phyloP scores from a whole-genome alignment of 495 filamentous ascomycete species.

The Talaromyces adpressus region DNA sequence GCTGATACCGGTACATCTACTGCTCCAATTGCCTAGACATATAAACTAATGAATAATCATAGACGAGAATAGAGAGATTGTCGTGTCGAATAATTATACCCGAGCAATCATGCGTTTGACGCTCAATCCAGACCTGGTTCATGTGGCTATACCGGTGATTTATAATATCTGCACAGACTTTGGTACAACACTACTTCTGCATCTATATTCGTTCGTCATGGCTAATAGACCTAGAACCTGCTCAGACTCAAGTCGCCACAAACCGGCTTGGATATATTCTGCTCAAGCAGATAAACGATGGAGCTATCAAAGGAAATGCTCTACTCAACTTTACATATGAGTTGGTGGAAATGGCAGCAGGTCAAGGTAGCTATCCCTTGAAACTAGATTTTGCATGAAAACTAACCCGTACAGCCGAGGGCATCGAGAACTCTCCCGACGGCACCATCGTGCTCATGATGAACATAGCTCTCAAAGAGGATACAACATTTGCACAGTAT shows the following conservation, averaged over 20 bases:
- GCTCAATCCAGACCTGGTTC: slow-evolving; percentile 39
- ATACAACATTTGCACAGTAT: slow-evolving; percentile 23
- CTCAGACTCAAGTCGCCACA: slow-evolving; percentile 56
- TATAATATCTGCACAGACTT: slow-evolving; percentile 72
- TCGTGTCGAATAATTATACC: slow-evolving; percentile 53
- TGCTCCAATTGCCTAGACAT: not conserved
- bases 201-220: not conserved
- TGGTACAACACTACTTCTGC: slow-evolving; percentile 34
- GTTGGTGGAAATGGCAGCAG: slow-evolving; percentile 30
- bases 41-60: not conserved
- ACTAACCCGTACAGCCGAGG: slow-evolving; percentile 20
- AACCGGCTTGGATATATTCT: slow-evolving; percentile 42
- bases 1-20: slow-evolving; percentile 58
- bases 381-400: not conserved
- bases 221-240: slow-evolving; percentile 33
- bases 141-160: slow-evolving; percentile 59
- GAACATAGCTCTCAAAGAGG: slow-evolving; percentile 21
- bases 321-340: slow-evolving; percentile 34
- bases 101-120: slow-evolving; percentile 47
- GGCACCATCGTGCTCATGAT: slow-evolving; percentile 33
- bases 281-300: slow-evolving; percentile 28
- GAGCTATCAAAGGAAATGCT: slow-evolving; percentile 22
- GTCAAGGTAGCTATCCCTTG: slow-evolving; percentile 28
- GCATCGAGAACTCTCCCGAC: slow-evolving; percentile 31
- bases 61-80: slow-evolving; percentile 69